These are phyloP conservation scores for Fusarium fujikuroi DNA, from an alignment of 2,329 filamentous ascomycete genomes.

Conservation along the genomic window DNA sequence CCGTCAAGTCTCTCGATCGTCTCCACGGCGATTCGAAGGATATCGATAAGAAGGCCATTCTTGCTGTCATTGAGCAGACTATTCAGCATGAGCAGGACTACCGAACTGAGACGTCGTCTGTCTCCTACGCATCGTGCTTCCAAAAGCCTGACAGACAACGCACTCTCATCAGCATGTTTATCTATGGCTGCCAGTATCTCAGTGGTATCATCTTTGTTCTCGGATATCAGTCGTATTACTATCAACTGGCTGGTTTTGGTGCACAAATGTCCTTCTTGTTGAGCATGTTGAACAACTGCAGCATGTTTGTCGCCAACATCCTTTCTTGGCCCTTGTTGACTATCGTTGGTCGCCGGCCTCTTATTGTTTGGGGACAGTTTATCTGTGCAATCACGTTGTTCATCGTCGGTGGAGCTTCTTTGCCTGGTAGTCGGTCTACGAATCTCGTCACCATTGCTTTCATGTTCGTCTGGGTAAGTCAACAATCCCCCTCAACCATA, in stretches of 20 bases:
- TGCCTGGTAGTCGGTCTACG: neutral
- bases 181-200: conserved; percentile 50
- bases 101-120: conserved; percentile 47
- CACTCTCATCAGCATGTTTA: conserved; percentile 53
- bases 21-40: conserved; percentile 48
- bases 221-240: conserved; percentile 56
- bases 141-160: conserved; percentile 51
- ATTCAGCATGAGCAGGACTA: neutral
- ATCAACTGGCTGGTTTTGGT: conserved; percentile 54
- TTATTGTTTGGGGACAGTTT: neutral
- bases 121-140: conserved; percentile 55
- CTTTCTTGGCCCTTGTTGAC: conserved; percentile 54
- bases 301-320: conserved; percentile 54
- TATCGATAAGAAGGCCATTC: conserved; percentile 41
- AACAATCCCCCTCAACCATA: accelerated
- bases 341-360: conserved; percentile 46
- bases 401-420: neutral
- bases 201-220: conserved; percentile 51
- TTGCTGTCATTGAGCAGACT: neutral
- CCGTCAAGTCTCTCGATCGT: conserved; percentile 48
- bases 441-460: conserved; percentile 45
- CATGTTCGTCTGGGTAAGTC: neutral
- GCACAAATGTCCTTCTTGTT: conserved; percentile 51
- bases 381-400: neutral
- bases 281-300: conserved; percentile 53